Evolutionary conservation across 2,329 filamentous ascomycete genomes (phyloP).

Genomic region (Diatrype stigma): DNA sequence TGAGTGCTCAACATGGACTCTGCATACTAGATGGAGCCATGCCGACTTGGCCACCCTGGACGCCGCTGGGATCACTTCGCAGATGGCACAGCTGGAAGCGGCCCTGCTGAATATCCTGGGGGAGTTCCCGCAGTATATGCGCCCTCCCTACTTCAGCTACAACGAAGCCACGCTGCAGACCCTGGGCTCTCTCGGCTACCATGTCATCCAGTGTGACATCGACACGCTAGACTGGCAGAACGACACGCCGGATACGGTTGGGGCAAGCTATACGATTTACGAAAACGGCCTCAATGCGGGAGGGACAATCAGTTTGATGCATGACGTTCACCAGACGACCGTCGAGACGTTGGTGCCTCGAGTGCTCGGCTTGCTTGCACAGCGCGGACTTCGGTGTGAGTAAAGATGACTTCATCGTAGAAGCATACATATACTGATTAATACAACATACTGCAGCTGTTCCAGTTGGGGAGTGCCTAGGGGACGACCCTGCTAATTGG

Average conservation of each 20-base stretch:
- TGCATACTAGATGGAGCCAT: conserved; percentile 38
- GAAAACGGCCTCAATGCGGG: conserved; percentile 25
- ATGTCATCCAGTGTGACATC: conserved; percentile 41
- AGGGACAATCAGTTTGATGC: conserved; percentile 29
- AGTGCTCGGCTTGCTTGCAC: conserved; percentile 23
- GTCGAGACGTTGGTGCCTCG: conserved; percentile 26
- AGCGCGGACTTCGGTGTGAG: conserved; percentile 6
- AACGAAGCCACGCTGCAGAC: conserved; percentile 27
- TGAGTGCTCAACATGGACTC: too few relatives aligned
- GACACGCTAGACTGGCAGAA: conserved; percentile 42
- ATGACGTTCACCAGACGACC: conserved; percentile 34
- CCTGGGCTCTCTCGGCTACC: conserved; percentile 42
- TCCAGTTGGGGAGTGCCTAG: conserved; percentile 11
- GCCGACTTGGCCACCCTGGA: conserved; percentile 38
- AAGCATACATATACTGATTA: neutral
- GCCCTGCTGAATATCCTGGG: conserved; percentile 44
- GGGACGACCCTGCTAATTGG: conserved; percentile 10
- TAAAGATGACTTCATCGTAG: neutral
- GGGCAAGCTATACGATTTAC: conserved; percentile 28
- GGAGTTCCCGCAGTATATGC: conserved; percentile 48
- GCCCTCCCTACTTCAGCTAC: conserved; percentile 43
- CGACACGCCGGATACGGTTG: conserved; percentile 25
- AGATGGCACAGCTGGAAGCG: conserved; percentile 44
- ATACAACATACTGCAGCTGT: conserved; percentile 6
- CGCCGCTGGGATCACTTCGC: conserved; percentile 29